Evolutionary conservation across 2,329 filamentous ascomycete genomes (phyloP).

Genomic region (Hirsutella minnesotensis): DNA sequence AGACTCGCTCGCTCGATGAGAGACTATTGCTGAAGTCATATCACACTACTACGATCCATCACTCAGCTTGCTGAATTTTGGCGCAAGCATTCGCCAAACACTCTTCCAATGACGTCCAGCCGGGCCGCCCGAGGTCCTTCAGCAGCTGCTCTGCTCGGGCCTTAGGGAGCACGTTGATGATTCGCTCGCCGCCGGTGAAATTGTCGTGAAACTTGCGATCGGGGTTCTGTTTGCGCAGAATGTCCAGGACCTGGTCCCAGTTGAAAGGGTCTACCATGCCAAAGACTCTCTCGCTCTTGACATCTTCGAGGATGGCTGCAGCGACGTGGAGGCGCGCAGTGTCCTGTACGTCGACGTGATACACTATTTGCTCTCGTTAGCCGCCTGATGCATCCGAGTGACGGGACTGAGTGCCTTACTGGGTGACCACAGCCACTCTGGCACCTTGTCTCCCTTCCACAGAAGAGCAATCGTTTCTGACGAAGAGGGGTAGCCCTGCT

Average conservation of each 20-base stretch:
- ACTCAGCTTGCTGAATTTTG: too few species aligned
- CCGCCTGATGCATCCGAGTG: not conserved
- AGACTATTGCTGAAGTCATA: too few species aligned
- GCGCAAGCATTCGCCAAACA: too few species aligned
- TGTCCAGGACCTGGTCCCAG: conserved; percentile 27
- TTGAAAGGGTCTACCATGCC: conserved; percentile 35
- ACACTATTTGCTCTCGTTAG: conserved; percentile 17
- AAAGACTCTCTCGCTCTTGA: conserved; percentile 39
- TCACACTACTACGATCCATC: too few species aligned
- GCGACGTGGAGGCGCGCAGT: conserved; percentile 38
- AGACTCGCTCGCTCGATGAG: too few species aligned
- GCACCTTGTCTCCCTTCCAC: not conserved
- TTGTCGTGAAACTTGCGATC: conserved; percentile 11
- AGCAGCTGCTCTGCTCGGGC: conserved; percentile 10
- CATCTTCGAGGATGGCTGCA: conserved; percentile 31
- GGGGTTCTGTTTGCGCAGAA: conserved; percentile 12
- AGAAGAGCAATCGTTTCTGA: not conserved
- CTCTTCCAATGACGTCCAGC: conserved; percentile 9
- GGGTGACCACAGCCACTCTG: not conserved
- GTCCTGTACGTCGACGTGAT: conserved; percentile 35
- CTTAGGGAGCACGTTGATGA: conserved; percentile 4
- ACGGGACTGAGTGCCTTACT: not conserved
- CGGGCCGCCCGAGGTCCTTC: conserved; percentile 5
- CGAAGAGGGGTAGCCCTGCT: conserved; percentile 11
- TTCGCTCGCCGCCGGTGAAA: conserved; percentile 8